phyloP scores from a whole-genome alignment of 2,329 filamentous ascomycete species.

The Neofusicoccum sp. region DNA sequence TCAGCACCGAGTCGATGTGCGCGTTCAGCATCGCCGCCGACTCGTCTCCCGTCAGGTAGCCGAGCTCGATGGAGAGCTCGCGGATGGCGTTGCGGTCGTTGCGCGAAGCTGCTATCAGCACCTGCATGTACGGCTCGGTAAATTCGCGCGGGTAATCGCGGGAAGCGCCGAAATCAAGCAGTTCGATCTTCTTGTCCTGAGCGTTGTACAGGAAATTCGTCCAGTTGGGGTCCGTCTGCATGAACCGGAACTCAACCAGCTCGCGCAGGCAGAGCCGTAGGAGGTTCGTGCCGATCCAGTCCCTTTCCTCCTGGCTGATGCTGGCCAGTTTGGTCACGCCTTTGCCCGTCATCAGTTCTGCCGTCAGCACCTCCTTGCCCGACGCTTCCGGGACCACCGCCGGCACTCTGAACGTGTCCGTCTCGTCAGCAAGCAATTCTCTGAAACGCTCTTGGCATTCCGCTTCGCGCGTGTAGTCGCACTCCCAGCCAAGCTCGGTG shows the following conservation, averaged over 20 bases:
- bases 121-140: conserved; percentile 72
- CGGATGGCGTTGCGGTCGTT: conserved; percentile 64
- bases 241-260: conserved; percentile 91
- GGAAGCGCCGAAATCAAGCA: conserved; percentile 93
- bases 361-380: conserved; percentile 83
- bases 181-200: conserved; percentile 68
- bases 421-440: conserved; percentile 71
- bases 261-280: conserved; percentile 88
- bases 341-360: conserved; percentile 84
- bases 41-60: conserved; percentile 91
- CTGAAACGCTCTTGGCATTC: conserved; percentile 74
- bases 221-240: conserved; percentile 99
- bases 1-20: conserved; percentile 82
- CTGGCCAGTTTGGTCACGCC: conserved; percentile 77
- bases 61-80: conserved; percentile 70
- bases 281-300: conserved; percentile 96
- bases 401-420: conserved; percentile 75
- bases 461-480: conserved; percentile 89
- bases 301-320: conserved; percentile 78
- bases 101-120: conserved; percentile 76
- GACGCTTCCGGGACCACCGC: conserved; percentile 74
- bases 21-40: conserved; percentile 83
- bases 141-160: conserved; percentile 81
- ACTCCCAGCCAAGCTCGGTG: conserved; percentile 92
- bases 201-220: conserved; percentile 95